Base-by-base conservation (phyloP, 371 early-diverging fungal species). In the Lichtheimia ornata region DNA sequence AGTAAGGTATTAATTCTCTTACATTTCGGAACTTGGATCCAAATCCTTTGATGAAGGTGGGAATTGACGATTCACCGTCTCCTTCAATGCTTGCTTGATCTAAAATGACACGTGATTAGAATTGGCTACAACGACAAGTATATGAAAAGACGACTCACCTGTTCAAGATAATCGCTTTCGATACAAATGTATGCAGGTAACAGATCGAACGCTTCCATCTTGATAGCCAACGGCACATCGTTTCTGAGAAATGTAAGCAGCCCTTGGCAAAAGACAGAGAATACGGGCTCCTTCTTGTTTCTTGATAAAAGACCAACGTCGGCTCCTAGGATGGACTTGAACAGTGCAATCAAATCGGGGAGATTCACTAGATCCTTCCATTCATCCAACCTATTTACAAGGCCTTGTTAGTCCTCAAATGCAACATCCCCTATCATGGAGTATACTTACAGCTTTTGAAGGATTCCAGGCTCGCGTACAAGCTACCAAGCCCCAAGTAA, bases 1-100 rank as follows among this genome's bases (percentile, higher is more conserved):
- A 40, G 15, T 35, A 18, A 22, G n/a, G 42, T 11, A 22, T 1
- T 35, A 3, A 4, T 55, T 55, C 11, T 57, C 63, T 45, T 52
- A 63, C 63, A 41, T 50, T 20, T 56, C 52, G 3, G 63, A 67
- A 28, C 77, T 80, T 53, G 67, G 70, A 25, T 76, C 69, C 14
- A 84, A 56, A 20, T 80, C 79, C 2, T 64, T 62, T 2, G 84
- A 80, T 3, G 69, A 65, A n/a, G 72, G 59, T 2, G 88, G 85
- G 55, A 88, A 80, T 40, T 84, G 65, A 13, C 82, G 79, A 4
- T 64, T 58, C n/a, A 79, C 64, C 5, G 79, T 69, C 17, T 66
- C 58, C 30, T 60, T 61, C 18, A 79, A 42, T 13, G 44, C n/a
- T 3, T 71, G 44, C 25, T 63, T 73, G 7, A 83, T 49, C 76